These are phyloP conservation scores for Fusarium sp. DNA, from an alignment of 2,329 filamentous ascomycete species.

Conservation along the genomic window DNA sequence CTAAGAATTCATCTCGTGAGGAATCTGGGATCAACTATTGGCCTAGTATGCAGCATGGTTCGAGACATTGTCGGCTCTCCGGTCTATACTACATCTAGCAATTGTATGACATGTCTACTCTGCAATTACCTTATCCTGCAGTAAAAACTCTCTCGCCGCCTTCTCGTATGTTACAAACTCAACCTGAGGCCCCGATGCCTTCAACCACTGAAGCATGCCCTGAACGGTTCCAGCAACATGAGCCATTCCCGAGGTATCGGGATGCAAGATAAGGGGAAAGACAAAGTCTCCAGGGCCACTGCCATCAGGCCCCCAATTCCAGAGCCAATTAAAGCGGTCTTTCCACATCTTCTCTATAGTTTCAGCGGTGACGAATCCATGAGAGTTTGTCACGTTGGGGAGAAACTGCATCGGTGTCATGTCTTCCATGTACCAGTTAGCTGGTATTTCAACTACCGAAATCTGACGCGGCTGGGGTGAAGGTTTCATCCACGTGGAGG, in stretches of 20 bases:
- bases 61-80: background rate
- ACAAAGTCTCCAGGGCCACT: slow-evolving; percentile 5
- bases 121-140: background rate
- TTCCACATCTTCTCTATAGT: slow-evolving; percentile 1
- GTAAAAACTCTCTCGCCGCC: background rate
- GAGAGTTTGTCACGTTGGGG: slow-evolving; percentile 17
- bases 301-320: background rate
- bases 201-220: slow-evolving; percentile 18
- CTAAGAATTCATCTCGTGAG: background rate
- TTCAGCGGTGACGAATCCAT: slow-evolving; percentile 7
- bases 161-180: slow-evolving; percentile 16
- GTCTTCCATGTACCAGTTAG: slow-evolving; percentile 31
- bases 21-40: background rate
- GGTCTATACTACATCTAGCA: background rate
- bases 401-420: slow-evolving; percentile 24
- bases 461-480: background rate
- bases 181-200: slow-evolving; percentile 17
- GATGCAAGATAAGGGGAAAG: slow-evolving; percentile 20
- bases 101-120: background rate
- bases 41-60: background rate
- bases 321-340: background rate
- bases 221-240: slow-evolving; percentile 20
- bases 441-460: slow-evolving; percentile 16
- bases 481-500: background rate
- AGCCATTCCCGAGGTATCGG: slow-evolving; percentile 19